These are phyloP conservation scores for Sporobolomyces phaffii DNA, from an alignment of 768 basidiomycete species.

Conservation along the genomic window DNA sequence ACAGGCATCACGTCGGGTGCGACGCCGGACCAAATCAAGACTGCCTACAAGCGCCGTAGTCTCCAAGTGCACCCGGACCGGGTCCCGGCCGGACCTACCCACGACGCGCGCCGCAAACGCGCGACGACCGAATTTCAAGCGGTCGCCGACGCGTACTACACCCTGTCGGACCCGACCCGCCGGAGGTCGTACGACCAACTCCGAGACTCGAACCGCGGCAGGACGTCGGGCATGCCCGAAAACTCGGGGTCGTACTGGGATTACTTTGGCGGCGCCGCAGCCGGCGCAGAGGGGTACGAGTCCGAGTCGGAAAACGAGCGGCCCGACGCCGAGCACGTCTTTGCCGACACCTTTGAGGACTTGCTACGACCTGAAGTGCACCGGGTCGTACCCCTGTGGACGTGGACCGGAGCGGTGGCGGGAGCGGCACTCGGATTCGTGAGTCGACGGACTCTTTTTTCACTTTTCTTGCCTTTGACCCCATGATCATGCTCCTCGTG, in stretches of 20 bases:
- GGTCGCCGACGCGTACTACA: conserved; percentile 37
- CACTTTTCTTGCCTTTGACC: background rate
- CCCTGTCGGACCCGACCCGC: conserved; percentile 13
- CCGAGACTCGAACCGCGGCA: conserved; percentile 3
- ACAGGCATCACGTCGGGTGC: conserved; percentile 11
- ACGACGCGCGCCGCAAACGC: conserved; percentile 10
- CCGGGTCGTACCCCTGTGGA: conserved; percentile 34
- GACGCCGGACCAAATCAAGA: conserved; percentile 35
- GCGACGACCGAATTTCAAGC: conserved; percentile 37
- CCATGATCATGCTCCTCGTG: background rate
- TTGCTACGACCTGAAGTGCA: conserved; percentile 33
- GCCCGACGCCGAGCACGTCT: conserved; percentile 37
- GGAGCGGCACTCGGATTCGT: conserved; percentile 37
- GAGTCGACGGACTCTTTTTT: background rate
- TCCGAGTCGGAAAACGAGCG: background rate
- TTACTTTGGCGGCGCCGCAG: conserved; percentile 11
- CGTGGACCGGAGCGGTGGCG: conserved; percentile 32
- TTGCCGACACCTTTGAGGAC: conserved; percentile 37
- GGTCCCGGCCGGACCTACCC: conserved; percentile 10
- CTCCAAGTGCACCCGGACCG: conserved; percentile 39
- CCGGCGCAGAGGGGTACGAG: background rate
- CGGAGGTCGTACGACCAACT: conserved; percentile 27
- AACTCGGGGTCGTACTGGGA: conserved; percentile 7
- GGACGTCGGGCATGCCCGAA: background rate
- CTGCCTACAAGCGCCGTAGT: conserved; percentile 36